phyloP scores from a whole-genome alignment of 2,329 filamentous ascomycete species.

The Helminthosporium solani region DNA sequence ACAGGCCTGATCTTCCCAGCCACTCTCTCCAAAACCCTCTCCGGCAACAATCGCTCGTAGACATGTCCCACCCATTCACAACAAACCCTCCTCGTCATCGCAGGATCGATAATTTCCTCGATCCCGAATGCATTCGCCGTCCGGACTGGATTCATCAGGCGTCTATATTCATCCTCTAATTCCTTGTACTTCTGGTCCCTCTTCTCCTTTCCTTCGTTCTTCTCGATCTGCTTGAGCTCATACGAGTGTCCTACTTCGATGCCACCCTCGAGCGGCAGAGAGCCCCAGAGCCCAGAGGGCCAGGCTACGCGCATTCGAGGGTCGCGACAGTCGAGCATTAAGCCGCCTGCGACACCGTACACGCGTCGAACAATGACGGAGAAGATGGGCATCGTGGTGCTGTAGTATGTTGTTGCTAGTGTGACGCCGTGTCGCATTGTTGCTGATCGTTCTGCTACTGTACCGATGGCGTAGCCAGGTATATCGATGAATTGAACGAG shows the following conservation, averaged over 20 bases:
- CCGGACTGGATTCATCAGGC: slow-evolving; percentile 64
- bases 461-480: slow-evolving; percentile 63
- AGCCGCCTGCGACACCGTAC: slow-evolving; percentile 64
- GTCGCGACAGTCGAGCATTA: slow-evolving; percentile 64
- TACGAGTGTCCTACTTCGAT: slow-evolving; percentile 65
- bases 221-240: slow-evolving; percentile 58
- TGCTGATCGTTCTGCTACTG: slow-evolving; percentile 61
- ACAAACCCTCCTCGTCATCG: slow-evolving; percentile 57
- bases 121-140: slow-evolving; percentile 65
- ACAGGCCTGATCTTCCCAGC: slow-evolving; percentile 39
- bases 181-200: slow-evolving; percentile 54
- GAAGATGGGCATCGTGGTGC: slow-evolving; percentile 64
- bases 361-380: slow-evolving; percentile 61
- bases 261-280: slow-evolving; percentile 62
- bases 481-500: slow-evolving; percentile 65
- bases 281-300: slow-evolving; percentile 65
- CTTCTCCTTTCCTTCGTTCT: slow-evolving; percentile 52
- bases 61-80: slow-evolving; percentile 58
- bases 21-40: slow-evolving; percentile 49
- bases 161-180: slow-evolving; percentile 60
- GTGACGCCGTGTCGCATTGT: slow-evolving; percentile 66
- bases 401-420: slow-evolving; percentile 62
- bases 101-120: slow-evolving; percentile 66
- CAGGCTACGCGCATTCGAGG: slow-evolving; percentile 63
- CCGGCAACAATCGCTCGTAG: slow-evolving; percentile 55